These are phyloP conservation scores for Calonectria henricotiae DNA, from an alignment of 2,329 filamentous ascomycete genomes.

Conservation along the genomic window DNA sequence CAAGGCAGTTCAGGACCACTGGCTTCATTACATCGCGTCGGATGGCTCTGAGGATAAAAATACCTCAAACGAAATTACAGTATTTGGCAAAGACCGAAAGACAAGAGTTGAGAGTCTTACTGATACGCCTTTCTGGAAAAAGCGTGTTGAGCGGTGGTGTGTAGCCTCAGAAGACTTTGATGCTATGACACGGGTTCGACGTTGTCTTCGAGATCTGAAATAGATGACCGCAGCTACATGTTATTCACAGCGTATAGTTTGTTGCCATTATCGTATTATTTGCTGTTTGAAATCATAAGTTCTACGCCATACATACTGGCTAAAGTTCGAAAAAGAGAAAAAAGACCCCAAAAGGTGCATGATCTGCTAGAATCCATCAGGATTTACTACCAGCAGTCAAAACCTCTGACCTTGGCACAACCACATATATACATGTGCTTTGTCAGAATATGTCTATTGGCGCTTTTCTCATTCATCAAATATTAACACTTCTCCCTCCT, in stretches of 20 bases:
- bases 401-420: too few relatives aligned
- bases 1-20: not conserved
- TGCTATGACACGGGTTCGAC: not conserved
- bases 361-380: too few relatives aligned
- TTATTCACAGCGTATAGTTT: too few relatives aligned
- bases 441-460: too few relatives aligned
- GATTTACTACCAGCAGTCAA: too few relatives aligned
- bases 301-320: too few relatives aligned
- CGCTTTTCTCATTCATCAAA: too few relatives aligned
- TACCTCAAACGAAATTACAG: not conserved
- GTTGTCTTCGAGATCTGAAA: not conserved
- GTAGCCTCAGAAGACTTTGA: not conserved
- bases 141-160: not conserved
- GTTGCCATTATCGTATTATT: too few relatives aligned
- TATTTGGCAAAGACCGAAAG: not conserved
- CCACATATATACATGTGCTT: too few relatives aligned
- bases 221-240: not conserved
- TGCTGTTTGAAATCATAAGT: too few relatives aligned
- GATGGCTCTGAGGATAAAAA: not conserved
- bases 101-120: not conserved
- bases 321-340: too few relatives aligned
- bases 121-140: not conserved
- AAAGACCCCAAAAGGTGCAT: too few relatives aligned
- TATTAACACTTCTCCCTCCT: not conserved
- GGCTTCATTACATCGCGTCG: constrained; percentile 8